A percentile compares a stretch with the other conserved stretches of the same genome.
Evolutionary conservation across 73 alveolate species (phyloP).

Genomic region (Paramecium pentaurelia): DNA sequence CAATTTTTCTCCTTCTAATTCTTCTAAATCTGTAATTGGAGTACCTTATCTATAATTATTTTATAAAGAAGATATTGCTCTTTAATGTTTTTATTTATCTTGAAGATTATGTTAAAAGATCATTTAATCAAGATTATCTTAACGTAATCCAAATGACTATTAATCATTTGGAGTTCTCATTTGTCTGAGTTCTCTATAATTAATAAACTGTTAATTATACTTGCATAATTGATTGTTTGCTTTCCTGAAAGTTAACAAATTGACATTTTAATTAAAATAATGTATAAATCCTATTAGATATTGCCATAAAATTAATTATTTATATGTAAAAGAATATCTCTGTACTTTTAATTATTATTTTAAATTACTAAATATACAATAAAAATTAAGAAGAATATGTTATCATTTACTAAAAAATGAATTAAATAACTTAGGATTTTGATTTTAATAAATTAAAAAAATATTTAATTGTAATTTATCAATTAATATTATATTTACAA

Average conservation of each 20-base stretch:
- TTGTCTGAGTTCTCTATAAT: conserved; percentile 48
- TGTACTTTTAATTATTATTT: too few relatives aligned
- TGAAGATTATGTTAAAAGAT: background rate
- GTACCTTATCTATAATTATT: background rate
- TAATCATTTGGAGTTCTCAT: conserved; percentile 43
- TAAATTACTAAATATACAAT: too few relatives aligned
- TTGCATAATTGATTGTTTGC: conserved; percentile 42
- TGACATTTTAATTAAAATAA: conserved; percentile 25
- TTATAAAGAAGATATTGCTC: background rate
- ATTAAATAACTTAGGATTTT: too few relatives aligned
- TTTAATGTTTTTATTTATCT: background rate
- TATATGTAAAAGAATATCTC: too few relatives aligned
- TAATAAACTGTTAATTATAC: background rate
- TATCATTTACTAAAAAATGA: too few relatives aligned
- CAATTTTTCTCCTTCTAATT: conserved; percentile 26
- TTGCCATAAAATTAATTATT: too few relatives aligned
- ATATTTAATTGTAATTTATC: too few relatives aligned
- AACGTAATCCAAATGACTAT: background rate
- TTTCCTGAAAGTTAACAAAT: conserved; percentile 9
- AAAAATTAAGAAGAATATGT: too few relatives aligned
- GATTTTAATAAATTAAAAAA: too few relatives aligned
- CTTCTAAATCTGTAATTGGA: background rate
- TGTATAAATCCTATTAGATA: background rate
- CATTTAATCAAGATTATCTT: background rate
- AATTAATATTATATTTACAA: background rate